phyloP scores from a whole-genome alignment of 2,329 filamentous ascomycete genomes.

The Ophidiomyces ophidiicola region DNA sequence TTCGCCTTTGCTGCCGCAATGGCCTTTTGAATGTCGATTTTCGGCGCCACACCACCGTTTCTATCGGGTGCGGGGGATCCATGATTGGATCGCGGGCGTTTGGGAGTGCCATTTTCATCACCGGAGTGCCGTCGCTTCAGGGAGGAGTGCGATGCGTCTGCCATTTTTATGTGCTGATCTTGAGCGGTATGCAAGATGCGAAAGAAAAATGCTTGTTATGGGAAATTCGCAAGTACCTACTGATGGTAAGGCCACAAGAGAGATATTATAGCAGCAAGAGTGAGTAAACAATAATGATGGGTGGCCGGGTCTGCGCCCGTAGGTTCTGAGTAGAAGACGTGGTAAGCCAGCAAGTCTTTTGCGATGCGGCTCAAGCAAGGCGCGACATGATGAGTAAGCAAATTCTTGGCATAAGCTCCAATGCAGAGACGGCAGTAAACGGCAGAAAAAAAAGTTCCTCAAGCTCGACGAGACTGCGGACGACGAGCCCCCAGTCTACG shows the following conservation, averaged over 20 bases:
- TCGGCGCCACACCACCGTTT: slow-evolving; percentile 24
- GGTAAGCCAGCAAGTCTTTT: no score
- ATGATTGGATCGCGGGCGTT: slow-evolving; percentile 40
- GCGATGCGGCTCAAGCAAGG: neutral
- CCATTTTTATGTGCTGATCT: slow-evolving; percentile 33
- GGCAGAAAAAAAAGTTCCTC: slow-evolving; percentile 10
- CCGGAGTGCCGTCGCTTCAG: slow-evolving; percentile 40
- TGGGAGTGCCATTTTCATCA: slow-evolving; percentile 36
- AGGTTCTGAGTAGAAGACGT: no score
- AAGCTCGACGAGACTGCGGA: neutral
- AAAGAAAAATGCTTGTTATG: no score
- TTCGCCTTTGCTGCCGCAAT: slow-evolving; percentile 38
- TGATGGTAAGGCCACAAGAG: no score
- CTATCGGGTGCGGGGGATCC: slow-evolving; percentile 35
- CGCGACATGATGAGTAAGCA: slow-evolving; percentile 8
- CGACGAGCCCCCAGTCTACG: neutral
- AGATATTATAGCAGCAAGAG: no score
- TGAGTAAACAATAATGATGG: no score
- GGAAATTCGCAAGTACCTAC: no score
- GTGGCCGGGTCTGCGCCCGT: no score
- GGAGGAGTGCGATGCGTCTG: slow-evolving; percentile 31
- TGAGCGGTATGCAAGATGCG: no score
- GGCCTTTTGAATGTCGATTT: slow-evolving; percentile 37
- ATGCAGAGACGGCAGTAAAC: slow-evolving; percentile 1
- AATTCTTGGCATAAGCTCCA: slow-evolving; percentile 3